Conservation (phyloP, 2,329 filamentous ascomycete genomes). For the Colletotrichum higginsianum region DNA sequence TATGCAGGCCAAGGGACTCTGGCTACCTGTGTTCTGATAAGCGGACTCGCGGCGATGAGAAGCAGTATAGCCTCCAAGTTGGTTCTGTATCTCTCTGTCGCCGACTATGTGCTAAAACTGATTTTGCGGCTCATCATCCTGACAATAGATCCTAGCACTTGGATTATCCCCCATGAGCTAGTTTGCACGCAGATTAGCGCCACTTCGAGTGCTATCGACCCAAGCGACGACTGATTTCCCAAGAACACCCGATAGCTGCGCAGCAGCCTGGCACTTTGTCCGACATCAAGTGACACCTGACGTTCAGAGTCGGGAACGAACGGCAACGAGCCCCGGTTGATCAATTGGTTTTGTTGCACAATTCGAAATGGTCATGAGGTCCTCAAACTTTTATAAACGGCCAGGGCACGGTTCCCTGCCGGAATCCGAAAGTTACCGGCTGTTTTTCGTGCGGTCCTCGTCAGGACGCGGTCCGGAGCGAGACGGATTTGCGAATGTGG, state of each 20-base stretch:
- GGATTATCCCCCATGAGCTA: not conserved
- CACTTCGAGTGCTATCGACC: not conserved
- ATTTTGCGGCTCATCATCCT: too few species aligned
- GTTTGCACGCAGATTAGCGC: not conserved
- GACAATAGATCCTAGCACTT: not conserved
- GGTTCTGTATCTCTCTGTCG: too few species aligned
- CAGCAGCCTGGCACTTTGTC: conserved; percentile 1
- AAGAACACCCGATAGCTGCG: conserved; percentile 23
- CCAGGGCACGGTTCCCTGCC: conserved; percentile 32
- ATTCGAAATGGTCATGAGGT: conserved; percentile 19
- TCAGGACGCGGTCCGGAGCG: conserved; percentile 16
- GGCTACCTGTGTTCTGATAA: too few species aligned
- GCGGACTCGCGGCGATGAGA: too few species aligned
- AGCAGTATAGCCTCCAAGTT: too few species aligned
- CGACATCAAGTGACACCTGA: conserved; percentile 21
- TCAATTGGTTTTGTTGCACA: conserved; percentile 12
- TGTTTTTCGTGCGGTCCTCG: conserved; percentile 36
- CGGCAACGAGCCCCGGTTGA: conserved; percentile 1
- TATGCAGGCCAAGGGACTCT: not conserved
- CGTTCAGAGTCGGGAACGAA: conserved; percentile 2
- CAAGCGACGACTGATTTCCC: not conserved
- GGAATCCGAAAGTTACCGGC: conserved; percentile 26
- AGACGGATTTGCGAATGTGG: conserved; percentile 20
- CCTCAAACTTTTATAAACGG: not conserved
- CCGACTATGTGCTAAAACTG: too few species aligned